Evolutionary conservation across 2,329 filamentous ascomycete genomes (phyloP), one percentile per base, ranked within the genome.

Genomic region (Alternaria viburni): DNA sequence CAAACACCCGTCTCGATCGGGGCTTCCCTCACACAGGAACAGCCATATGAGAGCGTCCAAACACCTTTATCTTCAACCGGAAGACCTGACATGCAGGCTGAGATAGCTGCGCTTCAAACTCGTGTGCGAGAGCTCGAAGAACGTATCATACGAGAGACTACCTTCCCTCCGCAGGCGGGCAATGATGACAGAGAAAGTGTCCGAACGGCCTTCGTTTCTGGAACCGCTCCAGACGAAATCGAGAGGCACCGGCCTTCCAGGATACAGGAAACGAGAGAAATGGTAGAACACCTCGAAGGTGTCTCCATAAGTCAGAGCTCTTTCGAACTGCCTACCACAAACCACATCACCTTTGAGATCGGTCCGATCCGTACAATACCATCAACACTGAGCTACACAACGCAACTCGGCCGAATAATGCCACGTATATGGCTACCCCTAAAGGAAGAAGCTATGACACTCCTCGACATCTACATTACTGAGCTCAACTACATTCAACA

Each of bases 401-500:
- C 12, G 36, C 54, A 46, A 28, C 41, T 46, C 7, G 43, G 17
- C 3, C 13, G 26, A 19, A 26, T 25, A 32, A 30, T 13, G 10
- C 41, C n/a, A n/a, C 32, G 43, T 56, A 19, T 56, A n/a, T 56
- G 41, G 54, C 26, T 56, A 1, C 80, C 80, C 6, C 61, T 71
- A 13, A 64, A 74, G n/a, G 64, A 72, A 9, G 80, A 82, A 68
- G 69, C 79, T 5, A 73, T 64, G 30, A 52, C 69, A 9, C 67
- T 81, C 2, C 49, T 79, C 4, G 66, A 80, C 8, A 77, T 77
- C 61, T 81, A 77, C 44, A 54, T 79, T 8, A 43, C 56, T 12
- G 69, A 79, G 13, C 64, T 80, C 23, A 77, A 73, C 9, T 76
- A 73, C 51, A 64, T 80, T 26, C 75, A 80, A 32, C 79, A 81